Percentiles rank a stretch among this genome's conserved stretches.
These are phyloP conservation scores for Aspergillus viridinutans DNA, from an alignment of 2,329 filamentous ascomycete species.

Conservation along the genomic window DNA sequence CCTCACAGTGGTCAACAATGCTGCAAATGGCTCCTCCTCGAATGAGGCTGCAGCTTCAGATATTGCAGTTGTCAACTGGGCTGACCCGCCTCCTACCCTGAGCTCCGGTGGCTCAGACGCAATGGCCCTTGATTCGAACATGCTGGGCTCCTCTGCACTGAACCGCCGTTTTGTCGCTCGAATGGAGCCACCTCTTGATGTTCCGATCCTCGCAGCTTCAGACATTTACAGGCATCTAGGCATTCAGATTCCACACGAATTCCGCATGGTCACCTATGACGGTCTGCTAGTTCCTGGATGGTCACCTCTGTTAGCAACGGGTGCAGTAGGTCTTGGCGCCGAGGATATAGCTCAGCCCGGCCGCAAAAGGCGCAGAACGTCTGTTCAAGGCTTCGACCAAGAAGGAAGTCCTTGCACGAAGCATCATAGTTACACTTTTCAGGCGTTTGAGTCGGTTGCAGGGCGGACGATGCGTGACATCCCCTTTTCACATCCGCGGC, in stretches of 20 bases:
- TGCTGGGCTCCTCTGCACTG: conserved; percentile 34
- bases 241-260: conserved; percentile 37
- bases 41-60: conserved; percentile 20
- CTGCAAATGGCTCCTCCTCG: conserved; percentile 18
- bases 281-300: conserved; percentile 33
- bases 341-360: conserved; percentile 24
- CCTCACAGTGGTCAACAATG: conserved; percentile 25
- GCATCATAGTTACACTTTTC: conserved; percentile 42
- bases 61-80: conserved; percentile 34
- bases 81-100: conserved; percentile 36
- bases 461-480: conserved; percentile 40
- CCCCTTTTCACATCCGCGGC: conserved; percentile 44
- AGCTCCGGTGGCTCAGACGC: conserved; percentile 29
- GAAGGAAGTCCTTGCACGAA: conserved; percentile 26
- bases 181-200: conserved; percentile 39
- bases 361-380: conserved; percentile 30
- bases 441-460: conserved; percentile 38
- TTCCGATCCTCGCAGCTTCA: conserved; percentile 40
- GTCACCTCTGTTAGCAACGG: conserved; percentile 17
- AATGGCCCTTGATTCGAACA: conserved; percentile 36
- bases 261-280: conserved; percentile 38
- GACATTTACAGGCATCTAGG: conserved; percentile 40
- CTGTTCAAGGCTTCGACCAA: conserved; percentile 30
- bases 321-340: conserved; percentile 20
- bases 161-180: conserved; percentile 44